These are phyloP conservation scores for Skeletonema menzelii DNA, from an alignment of 108 stramenopile genomes.

Conservation along the genomic window DNA sequence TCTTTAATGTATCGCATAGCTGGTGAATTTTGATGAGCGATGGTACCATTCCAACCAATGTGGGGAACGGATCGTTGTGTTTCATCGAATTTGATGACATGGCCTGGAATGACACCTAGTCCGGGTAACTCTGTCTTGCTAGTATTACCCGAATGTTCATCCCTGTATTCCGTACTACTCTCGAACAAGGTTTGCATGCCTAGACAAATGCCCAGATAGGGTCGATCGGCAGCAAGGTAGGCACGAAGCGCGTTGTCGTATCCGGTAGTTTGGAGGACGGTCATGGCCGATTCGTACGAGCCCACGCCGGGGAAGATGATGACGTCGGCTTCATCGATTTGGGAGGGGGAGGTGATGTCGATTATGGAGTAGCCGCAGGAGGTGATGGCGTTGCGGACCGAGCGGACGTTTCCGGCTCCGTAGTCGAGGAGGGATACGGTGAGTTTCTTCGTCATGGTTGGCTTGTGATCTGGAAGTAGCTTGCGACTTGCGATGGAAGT, in stretches of 20 bases:
- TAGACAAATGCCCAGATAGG: slow-evolving; percentile 98
- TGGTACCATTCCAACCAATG: slow-evolving; percentile 98
- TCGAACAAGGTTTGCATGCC: slow-evolving; percentile 99
- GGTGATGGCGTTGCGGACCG: slow-evolving; percentile 91
- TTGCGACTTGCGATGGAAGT: neutral
- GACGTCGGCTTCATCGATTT: slow-evolving; percentile 84
- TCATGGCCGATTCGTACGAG: slow-evolving; percentile 85
- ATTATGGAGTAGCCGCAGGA: slow-evolving; percentile 81
- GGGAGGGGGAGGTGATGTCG: slow-evolving; percentile 79
- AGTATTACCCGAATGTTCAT: slow-evolving; percentile 12
- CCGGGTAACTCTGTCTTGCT: slow-evolving; percentile 39
- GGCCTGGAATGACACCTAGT: slow-evolving; percentile 92
- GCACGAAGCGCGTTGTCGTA: slow-evolving; percentile 81
- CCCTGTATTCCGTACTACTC: slow-evolving; percentile 83
- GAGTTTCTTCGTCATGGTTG: slow-evolving; percentile 26
- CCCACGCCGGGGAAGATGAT: slow-evolving; percentile 97
- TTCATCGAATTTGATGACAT: slow-evolving; percentile 82
- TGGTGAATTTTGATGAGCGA: slow-evolving; percentile 72
- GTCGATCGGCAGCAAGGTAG: slow-evolving; percentile 79
- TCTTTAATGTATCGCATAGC: slow-evolving; percentile 61
- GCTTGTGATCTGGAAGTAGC: neutral
- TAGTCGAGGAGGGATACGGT: slow-evolving; percentile 95
- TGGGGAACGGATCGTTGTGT: slow-evolving; percentile 86
- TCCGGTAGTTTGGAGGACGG: slow-evolving; percentile 64
- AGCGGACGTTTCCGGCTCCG: slow-evolving; percentile 97